Base-by-base conservation (phyloP, 108 stramenopile genomes). In the Skeletonema costatum region DNA sequence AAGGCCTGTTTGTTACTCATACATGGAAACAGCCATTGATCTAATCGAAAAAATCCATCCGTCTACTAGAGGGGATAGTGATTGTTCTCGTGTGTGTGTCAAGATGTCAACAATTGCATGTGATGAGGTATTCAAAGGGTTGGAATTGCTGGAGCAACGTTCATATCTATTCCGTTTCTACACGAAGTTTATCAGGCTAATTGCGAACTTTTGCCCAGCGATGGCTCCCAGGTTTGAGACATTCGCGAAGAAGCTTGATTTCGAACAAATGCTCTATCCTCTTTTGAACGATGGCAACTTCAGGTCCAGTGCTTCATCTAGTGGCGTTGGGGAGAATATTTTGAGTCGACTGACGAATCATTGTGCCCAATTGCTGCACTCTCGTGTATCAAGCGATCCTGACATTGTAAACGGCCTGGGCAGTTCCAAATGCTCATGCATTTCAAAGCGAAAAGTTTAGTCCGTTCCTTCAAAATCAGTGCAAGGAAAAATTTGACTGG, bases 31-130 rank as follows among this genome's bases (percentile, higher is more conserved):
- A 36, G 4, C 5, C 36, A 5, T 36, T 8, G 36, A 36, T 36
- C 36, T 25, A 25, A 25, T 25, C 25, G 25, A 25, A 25, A 25
- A 25, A 25, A 25, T 25, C 36, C 46, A n/a, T 48, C 46, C 46
- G 4, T 25, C 9, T 30, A 19, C 70, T 17, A 5, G 10, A 30
- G 56, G 51, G 14, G 53, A 9, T 14, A 51, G 33, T 29, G 30
- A 53, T 51, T 46, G 68, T 9, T 58, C 53, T 32, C 5, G 29
- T 9, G 36, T 70, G 4, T 70, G 70, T 21, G 13, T 25, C 2
- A 58, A 60, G 14, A 48, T 70, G 56, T 53, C 70, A 35, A 70
- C 12, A 12, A 41, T 70, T 59, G 70, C 33, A 35, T 53, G 48
- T 16, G 30, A 56, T 35, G 36, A 70, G 36, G 31, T 29, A 3